Evolutionary conservation across 139 green algal species (phyloP), one percentile per base, ranked within the genome.

Genomic region (Tetradesmus lagerheimii): DNA sequence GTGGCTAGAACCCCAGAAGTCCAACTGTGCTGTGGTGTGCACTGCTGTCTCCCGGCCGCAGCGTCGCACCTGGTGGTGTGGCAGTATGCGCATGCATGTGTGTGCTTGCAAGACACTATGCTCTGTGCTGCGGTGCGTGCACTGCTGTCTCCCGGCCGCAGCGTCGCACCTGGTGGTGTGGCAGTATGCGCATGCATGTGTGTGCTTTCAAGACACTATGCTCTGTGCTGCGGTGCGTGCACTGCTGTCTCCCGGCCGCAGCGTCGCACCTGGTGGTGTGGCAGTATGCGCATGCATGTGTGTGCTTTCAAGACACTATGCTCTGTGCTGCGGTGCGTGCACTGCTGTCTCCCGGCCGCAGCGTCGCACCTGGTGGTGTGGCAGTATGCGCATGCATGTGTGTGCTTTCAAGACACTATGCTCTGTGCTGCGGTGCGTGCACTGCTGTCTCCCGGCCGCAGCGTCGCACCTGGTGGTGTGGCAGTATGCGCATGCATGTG

Each of bases 321-420:
- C 8, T 8, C 43, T 50, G 43, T n/a, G n/a, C 43, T 50, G 43
- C 43, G 43, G 43, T 8, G 43, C 8, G 43, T 64, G 50, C 5
- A 2, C 50, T 71, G 57, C 57, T 71, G 57, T 31, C 20, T 8
- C 31, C 4, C n/a, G 20, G 57, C 20, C 23, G 8, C 57, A 71
- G 9, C 15, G 57, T 1, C 80, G 14, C 29, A 88, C 83, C 83
- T 95, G 91, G 85, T 99, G 94, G 94, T 99, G 98, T 9, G 98
- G 98, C 90, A 99, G 93, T 76, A 99, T 96, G 53, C 98, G 94
- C 97, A n/a, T n/a, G n/a, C n/a, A n/a, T n/a, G n/a, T n/a, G n/a
- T n/a, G n/a, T n/a, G n/a, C n/a, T n/a, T n/a, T n/a, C n/a, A n/a
- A n/a, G n/a, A n/a, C n/a, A n/a, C n/a, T n/a, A n/a, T n/a, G n/a